Base-by-base conservation (phyloP, 2,329 filamentous ascomycete genomes). In the Aspergillus novoparasiticus region DNA sequence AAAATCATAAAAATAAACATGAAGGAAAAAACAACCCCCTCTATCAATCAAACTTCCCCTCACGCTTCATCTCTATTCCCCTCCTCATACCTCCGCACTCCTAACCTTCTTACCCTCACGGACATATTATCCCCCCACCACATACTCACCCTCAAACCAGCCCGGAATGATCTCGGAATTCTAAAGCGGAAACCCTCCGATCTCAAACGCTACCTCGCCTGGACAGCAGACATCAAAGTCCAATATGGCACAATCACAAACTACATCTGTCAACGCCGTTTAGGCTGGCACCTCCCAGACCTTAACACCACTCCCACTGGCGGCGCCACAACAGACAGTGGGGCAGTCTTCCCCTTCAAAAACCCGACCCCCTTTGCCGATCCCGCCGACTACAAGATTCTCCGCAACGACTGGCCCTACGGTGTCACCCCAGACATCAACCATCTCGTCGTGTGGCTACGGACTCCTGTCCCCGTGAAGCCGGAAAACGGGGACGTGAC, bases 341-440 rank as follows among this genome's bases (percentile, higher is more conserved):
- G 71, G n/a, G 71, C 74, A 0, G 48, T 72, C 12, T 84, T 86
- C 66, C 66, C 74, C 5, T 79, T 81, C 62, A 73, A 75, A 21
- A 84, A 84, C 64, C 68, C 77, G 12, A 77, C 74, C 4, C 86
- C 87, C 0, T 89, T 89, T 72, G 81, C 80, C 54, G 79, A 87
- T 68, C 66, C 78, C 11, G 70, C 73, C 39, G 87, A 89, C 73
- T 89, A 83, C 73, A 81, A 77, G 61, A 84, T 88, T 60, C 77
- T 89, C 54, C 77, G 78, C 50, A 89, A 89, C 69, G 87, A 89
- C 73, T 89, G 87, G 87, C 85, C 86, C 1, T 89, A 89, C 73
- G 86, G 85, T 4, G 69, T 88, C 21, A 81, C 77, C 1, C 71
- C 78, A 1, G 85, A 83, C 4, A 85, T 89, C 65, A 75, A 71